phyloP scores from a whole-genome alignment of 495 filamentous ascomycete species.

The Tirmania nivea region DNA sequence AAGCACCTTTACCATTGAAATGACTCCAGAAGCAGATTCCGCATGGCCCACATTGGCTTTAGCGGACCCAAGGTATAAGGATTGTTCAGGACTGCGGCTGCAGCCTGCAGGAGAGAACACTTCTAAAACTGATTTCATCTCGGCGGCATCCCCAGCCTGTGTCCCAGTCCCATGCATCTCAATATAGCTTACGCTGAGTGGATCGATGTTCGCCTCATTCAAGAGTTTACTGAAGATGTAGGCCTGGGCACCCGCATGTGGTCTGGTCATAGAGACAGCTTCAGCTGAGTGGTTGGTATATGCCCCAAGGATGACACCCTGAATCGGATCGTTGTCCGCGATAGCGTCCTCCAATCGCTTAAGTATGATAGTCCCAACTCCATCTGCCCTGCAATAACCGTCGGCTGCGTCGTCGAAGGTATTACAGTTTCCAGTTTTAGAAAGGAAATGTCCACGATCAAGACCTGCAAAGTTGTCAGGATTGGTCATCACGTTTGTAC shows the following conservation, averaged over 20 bases:
- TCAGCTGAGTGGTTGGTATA: constrained; percentile 59
- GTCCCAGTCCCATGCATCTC: constrained; percentile 87
- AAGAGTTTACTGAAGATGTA: constrained; percentile 46
- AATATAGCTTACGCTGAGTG: constrained; percentile 55
- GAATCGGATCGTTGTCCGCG: constrained; percentile 51
- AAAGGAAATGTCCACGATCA: constrained; percentile 63
- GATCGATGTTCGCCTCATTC: constrained; percentile 45
- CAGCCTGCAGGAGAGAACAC: constrained; percentile 56
- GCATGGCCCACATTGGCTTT: constrained; percentile 85
- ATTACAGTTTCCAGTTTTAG: constrained; percentile 57
- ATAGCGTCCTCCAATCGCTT: constrained; percentile 57
- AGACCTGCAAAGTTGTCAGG: constrained; percentile 44
- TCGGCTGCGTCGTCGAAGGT: constrained; percentile 57
- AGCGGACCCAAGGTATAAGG: constrained; percentile 60
- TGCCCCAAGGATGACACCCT: constrained; percentile 42
- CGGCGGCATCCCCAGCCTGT: constrained; percentile 57
- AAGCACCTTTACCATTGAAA: constrained; percentile 61
- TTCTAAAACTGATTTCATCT: constrained; percentile 58
- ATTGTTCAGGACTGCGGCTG: constrained; percentile 40
- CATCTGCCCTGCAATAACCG: constrained; percentile 59
- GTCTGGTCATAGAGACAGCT: constrained; percentile 61
- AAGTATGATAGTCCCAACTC: constrained; percentile 45
- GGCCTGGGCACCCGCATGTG: constrained; percentile 52
- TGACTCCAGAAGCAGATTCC: constrained; percentile 70
- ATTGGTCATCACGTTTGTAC: constrained; percentile 28